These are phyloP conservation scores for Choiromyces venosus DNA, from an alignment of 495 filamentous ascomycete genomes.

Conservation along the genomic window DNA sequence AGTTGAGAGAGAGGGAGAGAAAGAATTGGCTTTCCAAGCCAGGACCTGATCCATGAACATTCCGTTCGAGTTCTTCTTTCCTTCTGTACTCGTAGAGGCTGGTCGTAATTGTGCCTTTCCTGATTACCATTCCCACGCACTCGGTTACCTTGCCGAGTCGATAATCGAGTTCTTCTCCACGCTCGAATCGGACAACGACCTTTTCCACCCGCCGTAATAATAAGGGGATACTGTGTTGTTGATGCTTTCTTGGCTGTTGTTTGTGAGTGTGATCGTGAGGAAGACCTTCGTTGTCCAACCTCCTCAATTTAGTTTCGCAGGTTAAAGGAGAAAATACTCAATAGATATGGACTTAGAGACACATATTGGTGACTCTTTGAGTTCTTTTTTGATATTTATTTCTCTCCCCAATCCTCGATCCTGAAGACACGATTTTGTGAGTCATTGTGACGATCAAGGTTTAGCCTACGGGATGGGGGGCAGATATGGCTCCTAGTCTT, in stretches of 20 bases:
- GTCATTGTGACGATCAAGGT: background rate
- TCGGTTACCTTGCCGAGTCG: background rate
- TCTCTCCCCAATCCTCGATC: too few relatives aligned
- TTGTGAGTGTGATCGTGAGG: background rate
- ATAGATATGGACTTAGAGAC: conserved; percentile 3
- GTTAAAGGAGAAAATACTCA: background rate
- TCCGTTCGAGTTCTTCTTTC: background rate
- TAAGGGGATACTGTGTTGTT: background rate
- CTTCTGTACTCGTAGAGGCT: background rate
- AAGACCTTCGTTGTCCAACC: background rate
- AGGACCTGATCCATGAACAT: background rate
- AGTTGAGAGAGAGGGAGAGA: too few relatives aligned
- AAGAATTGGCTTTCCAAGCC: background rate
- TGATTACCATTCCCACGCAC: background rate
- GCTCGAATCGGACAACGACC: background rate
- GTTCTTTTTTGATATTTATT: too few relatives aligned
- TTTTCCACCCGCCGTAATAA: background rate
- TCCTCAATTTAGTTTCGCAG: background rate
- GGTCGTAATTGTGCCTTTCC: background rate
- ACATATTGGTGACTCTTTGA: background rate
- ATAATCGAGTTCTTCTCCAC: background rate
- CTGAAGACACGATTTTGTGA: background rate
- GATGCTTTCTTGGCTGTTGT: background rate
- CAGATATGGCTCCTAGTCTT: too few relatives aligned
- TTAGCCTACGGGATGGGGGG: background rate